Base-by-base conservation (phyloP, 345 rosid genomes). In the Diplotaxis tenuifolia region DNA sequence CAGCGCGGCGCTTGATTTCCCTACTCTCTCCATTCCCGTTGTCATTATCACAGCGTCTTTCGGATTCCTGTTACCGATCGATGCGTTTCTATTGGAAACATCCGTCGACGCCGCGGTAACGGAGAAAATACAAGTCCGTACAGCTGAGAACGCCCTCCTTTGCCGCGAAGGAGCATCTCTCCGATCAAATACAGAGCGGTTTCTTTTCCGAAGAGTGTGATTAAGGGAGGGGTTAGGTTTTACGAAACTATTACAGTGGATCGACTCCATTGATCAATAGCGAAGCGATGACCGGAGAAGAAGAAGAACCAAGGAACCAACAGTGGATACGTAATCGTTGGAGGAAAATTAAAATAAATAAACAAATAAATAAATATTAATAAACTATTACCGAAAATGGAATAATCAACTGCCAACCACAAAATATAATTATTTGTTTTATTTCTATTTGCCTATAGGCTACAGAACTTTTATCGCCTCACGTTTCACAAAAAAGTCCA, bases 1-100 rank as follows among this genome's bases (percentile, higher is more conserved):
- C 87, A 94, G 56, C 60, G 97, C 97, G 38, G 70, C 62, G 73
- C 88, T 90, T 40, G 96, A 87, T 40, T 70, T 81, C 31, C 70
- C 75, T 7, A 73, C 34, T 60, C 72, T 65, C 62, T 65, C 75
- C 28, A 22, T 32, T 42, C 54, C 75, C 61, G 75, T 55, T 19
- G 52, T 72, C 73, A 62, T 67, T 14, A 67, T 6, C 28, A 68
- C 36, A 0, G 76, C 47, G 15, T 77, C 76, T 3, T 15, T 72
- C 9, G 75, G 50, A 65, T 29, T 73, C 23, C 74, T 58, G 3
- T 57, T 54, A 6, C 74, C 60, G 18, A 67, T 18, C 22, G 28
- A 14, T 2, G 70, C 57, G 57, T 60, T 60, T 42, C 74, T 55
- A 0, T 65, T 34, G 12, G 71, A 64, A 21, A 67, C 19, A 42